Evolutionary conservation across 2,329 filamentous ascomycete genomes (phyloP), one percentile per base, ranked within the genome.

Genomic region (Conoideocrella luteorostrata): DNA sequence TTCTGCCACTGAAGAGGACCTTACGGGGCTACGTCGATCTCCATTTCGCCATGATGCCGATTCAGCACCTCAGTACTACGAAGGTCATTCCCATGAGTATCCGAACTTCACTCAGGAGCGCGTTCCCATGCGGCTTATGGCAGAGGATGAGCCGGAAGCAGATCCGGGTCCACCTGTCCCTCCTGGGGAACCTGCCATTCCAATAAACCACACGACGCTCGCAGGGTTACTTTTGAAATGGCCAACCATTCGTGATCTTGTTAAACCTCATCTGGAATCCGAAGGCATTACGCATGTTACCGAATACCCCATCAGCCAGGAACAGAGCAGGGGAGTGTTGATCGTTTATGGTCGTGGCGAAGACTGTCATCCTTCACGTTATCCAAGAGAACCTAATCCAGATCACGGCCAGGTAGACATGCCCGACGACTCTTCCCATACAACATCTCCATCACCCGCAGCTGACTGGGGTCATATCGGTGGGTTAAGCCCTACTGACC

Each of bases 141-240:
- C 53, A 4, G 74, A 73, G 30, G 71, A 78, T 24, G 69, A 74
- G 41, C 61, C 69, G 40, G 74, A 78, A 44, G 65, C 66, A 2
- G 70, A 75, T 35, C 72, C 75, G 17, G 72, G 73, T 7, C 71
- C 72, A 7, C 65, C 71, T 10, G 73, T 77, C 6, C 67, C 65
- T 11, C 74, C 75, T 1, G 80, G 79, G 37, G 75, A 81, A 51
- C 77, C 86, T 12, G 78, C 84, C 2, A 86, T 95, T 44, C 86
- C 88, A 1, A 78, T 82, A 22, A 87, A 95, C 52, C 91, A 97
- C 57, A 94, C 88, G 0, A 96, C 90, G 1, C 80, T 88, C n/a
- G 89, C 89, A 1, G 87, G 93, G 40, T 78, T 89, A 49, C 70
- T 97, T 15, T 68, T 97, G 22, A 72, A 77, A 37, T 89, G 85